phyloP scores from a whole-genome alignment of 805 yeast species.

The Saccharomyces eubayanus region DNA sequence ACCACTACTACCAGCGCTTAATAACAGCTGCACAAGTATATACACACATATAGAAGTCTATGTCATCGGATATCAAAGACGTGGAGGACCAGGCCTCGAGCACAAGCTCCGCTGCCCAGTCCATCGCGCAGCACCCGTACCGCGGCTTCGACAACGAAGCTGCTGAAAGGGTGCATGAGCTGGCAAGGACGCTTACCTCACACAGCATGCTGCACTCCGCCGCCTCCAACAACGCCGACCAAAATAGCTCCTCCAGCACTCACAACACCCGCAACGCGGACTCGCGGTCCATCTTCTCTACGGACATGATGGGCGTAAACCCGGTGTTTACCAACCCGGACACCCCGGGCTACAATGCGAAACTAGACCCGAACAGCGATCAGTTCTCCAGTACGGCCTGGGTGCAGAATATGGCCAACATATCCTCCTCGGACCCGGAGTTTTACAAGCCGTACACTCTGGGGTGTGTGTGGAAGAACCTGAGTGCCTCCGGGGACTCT shows the following conservation, averaged over 20 bases:
- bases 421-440: conserved; percentile 47
- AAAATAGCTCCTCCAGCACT: not conserved
- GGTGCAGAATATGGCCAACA: conserved; percentile 55
- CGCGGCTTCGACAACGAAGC: conserved; percentile 34
- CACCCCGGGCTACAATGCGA: conserved; percentile 29
- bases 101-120: not conserved
- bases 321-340: conserved; percentile 16
- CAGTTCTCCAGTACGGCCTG: conserved; percentile 53
- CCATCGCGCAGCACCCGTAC: conserved; percentile 13
- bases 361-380: conserved; percentile 53
- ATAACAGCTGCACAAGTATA: not conserved
- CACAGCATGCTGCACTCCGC: not conserved
- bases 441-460: conserved; percentile 53
- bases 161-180: conserved; percentile 30
- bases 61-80: not conserved
- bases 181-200: conserved; percentile 35
- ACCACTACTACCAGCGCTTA: not conserved
- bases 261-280: conserved; percentile 1
- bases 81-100: not conserved
- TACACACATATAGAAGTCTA: not conserved
- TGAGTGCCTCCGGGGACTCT: conserved; percentile 58
- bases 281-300: conserved; percentile 13
- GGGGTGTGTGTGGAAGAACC: conserved; percentile 50
- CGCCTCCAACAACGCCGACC: not conserved
- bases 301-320: conserved; percentile 15